Base-by-base conservation (phyloP, 768 basidiomycete genomes). In the Russula sp. region DNA sequence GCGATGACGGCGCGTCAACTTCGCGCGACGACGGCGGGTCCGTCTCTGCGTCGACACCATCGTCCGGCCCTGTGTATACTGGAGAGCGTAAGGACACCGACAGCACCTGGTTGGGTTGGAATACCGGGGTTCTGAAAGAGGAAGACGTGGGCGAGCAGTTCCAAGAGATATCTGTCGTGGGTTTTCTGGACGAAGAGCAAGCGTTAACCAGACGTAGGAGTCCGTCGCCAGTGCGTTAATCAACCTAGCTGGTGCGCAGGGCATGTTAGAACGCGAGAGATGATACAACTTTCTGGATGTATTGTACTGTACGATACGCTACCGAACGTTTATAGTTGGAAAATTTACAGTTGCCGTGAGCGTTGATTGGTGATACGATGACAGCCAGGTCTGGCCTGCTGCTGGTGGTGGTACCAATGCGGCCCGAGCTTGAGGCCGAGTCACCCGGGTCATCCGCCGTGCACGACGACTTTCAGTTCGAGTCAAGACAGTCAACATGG, bases 41-140 rank as follows among this genome's bases (percentile, higher is more conserved):
- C 8, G 75, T 70, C 1, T 73, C 75, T 7, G 63, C 76, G 0
- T 75, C 76, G 5, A 79, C 80, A 14, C 77, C 79, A 5, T 75
- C 77, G n/a, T 77, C 76, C 39, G 76, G 71, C 22, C 52, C 27
- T 53, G 68, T 75, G 18, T 70, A 70, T 27, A 61, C 67, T 10
- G 62, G 69, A n/a, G 70, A 71, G 6, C 70, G 51, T 13, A 66
- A 68, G 42, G 66, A 61, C 18, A 66, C 57, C 6, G 70, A 70
- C 45, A 65, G 52, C 2, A 40, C 60, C 14, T 72, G 73, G 73
- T 50, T 71, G 35, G 71, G 67, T 22, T 76, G 76, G 75, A 72
- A 68, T 14, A 60, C 69, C 3, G 74, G 71, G 56, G 73, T 72
- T 48, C 66, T 68, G 54, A 64, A 66, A 35, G 72, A 71, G 11